Percentiles rank a stretch among this genome's conserved stretches.
Evolutionary conservation across 306 rosid genomes (phyloP).

Genomic region (Casuarina glauca): DNA sequence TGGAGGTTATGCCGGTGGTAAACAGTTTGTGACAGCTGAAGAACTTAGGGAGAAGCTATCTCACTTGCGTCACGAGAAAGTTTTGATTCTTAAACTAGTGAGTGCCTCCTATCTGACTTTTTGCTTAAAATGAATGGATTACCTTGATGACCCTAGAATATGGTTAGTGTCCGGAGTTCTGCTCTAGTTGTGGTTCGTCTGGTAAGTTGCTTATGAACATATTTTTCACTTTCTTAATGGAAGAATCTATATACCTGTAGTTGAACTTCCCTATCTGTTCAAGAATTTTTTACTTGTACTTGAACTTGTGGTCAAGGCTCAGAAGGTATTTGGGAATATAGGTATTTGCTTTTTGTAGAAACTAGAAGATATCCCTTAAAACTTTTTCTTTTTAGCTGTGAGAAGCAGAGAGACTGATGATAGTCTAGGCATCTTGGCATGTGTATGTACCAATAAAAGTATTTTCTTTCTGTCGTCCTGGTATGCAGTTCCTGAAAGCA

Average conservation of each 20-base stretch:
- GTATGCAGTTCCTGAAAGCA: not conserved
- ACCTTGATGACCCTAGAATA: slow-evolving; percentile 1
- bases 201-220: not conserved
- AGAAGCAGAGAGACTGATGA: not conserved
- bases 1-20: slow-evolving; percentile 91
- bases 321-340: not conserved
- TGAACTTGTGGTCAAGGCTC: not conserved
- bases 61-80: slow-evolving; percentile 73
- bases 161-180: not conserved
- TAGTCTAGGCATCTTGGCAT: not conserved
- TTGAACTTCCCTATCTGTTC: not conserved
- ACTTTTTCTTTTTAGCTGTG: not conserved
- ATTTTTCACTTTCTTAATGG: not conserved
- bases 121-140: slow-evolving; percentile 18
- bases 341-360: not conserved
- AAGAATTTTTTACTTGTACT: not conserved
- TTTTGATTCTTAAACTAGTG: slow-evolving; percentile 82
- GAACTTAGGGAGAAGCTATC: slow-evolving; percentile 81
- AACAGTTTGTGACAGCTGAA: slow-evolving; percentile 72
- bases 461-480: not conserved
- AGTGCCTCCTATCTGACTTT: slow-evolving; percentile 9
- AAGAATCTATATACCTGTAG: not conserved
- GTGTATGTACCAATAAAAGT: not conserved
- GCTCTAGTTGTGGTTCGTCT: not conserved
- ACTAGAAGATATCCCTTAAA: not conserved